Base-by-base conservation (phyloP, 2,329 filamentous ascomycete species). In the Exophiala bonariae region DNA sequence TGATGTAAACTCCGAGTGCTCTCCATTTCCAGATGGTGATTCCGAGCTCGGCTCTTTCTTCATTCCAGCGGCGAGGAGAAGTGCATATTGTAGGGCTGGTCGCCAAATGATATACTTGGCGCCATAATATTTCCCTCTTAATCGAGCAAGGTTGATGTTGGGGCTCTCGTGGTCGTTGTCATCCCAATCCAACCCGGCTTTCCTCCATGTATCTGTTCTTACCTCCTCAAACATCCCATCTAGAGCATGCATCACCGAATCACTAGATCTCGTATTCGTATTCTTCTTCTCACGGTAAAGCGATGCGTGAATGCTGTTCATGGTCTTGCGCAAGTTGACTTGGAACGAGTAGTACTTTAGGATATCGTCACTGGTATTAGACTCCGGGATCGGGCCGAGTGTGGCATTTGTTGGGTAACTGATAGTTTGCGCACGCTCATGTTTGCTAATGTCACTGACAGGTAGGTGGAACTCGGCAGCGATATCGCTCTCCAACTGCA, bases 51-150 rank as follows among this genome's bases (percentile, higher is more conserved):
- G 31, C 10, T 58, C 46, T 35, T 50, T 35, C 10, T 16, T 41
- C 10, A 36, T 37, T 18, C 46, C 38, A 31, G 18, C 35, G 8
- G 36, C 46, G 9, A 51, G 44, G 52, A 83, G 78, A 2, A 84
- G 72, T 2, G 77, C 79, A 45, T 80, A 76, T 57, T 81, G 79
- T 16, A 86, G 67, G 50, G 92, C 89, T 1, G 88, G 89, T 18
- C 93, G 81, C 64, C 93, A 87, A 19, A 92, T 91, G 62, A 97
- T 91, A 53, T 95, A 90, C 55, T 86, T 81, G 0, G 89, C 91
- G 16, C 93, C 93, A 75, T 92, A 97, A 67, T 93, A 97, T 66
- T 99, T 97, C 11, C 88, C 93, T 33, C 92, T 84, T 52, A 97
- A 75, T 17, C 93, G 82, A 23, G 92, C 92, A 10, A 82, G 76